phyloP scores from a whole-genome alignment of 2,329 filamentous ascomycete species.

The Passalora sequoiae region DNA sequence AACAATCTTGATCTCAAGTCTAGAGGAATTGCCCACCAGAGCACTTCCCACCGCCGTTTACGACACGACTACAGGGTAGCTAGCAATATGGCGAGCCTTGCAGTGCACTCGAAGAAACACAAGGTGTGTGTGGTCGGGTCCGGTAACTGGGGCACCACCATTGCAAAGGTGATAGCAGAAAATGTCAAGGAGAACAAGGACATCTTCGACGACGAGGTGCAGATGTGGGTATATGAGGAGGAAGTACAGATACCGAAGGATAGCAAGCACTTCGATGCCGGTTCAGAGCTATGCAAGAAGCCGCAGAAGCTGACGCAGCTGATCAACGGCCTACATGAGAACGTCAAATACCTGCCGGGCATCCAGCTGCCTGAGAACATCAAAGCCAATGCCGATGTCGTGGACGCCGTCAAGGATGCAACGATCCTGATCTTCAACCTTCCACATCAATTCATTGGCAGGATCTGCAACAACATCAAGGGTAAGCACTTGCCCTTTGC shows the following conservation, averaged over 20 bases:
- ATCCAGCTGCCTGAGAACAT: slow-evolving; percentile 79
- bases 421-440: slow-evolving; percentile 94
- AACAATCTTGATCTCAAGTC: too few species aligned
- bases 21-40: too few species aligned
- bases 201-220: slow-evolving; percentile 80
- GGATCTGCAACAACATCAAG: slow-evolving; percentile 75
- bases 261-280: slow-evolving; percentile 66
- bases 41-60: too few species aligned
- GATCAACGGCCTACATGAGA: slow-evolving; percentile 92
- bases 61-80: too few species aligned
- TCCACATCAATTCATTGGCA: slow-evolving; percentile 90
- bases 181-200: slow-evolving; percentile 74
- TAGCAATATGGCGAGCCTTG: slow-evolving; percentile 46
- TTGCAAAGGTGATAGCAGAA: slow-evolving; percentile 93
- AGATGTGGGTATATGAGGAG: slow-evolving; percentile 99
- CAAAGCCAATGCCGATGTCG: slow-evolving; percentile 73
- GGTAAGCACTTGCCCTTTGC: slow-evolving; percentile 90
- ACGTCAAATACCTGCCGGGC: slow-evolving; percentile 94
- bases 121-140: slow-evolving; percentile 92
- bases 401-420: slow-evolving; percentile 74
- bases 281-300: slow-evolving; percentile 53
- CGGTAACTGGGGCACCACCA: slow-evolving; percentile 97
- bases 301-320: slow-evolving; percentile 82
- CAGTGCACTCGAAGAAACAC: slow-evolving; percentile 64
- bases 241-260: slow-evolving; percentile 67